phyloP scores from a whole-genome alignment of 352 stramenopile genomes.

The Phytophthora crassamura region DNA sequence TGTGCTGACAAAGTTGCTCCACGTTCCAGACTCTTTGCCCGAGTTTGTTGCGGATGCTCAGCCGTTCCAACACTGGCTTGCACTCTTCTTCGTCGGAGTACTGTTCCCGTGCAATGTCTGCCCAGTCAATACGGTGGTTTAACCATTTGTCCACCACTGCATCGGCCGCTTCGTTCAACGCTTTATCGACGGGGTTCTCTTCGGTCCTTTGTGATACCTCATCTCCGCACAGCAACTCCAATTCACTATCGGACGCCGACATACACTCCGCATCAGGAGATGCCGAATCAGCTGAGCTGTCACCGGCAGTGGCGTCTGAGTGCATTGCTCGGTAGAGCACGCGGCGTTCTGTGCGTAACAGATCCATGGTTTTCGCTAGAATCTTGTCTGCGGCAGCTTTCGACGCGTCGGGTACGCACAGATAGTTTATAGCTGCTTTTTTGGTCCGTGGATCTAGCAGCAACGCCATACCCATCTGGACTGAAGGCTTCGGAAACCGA shows the following conservation, averaged over 20 bases:
- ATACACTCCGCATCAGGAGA: not conserved
- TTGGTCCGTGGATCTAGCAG: not conserved
- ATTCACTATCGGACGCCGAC: not conserved
- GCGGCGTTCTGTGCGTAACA: not conserved
- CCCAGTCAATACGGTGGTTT: not conserved
- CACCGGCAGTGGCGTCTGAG: too few species aligned
- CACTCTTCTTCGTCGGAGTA: not conserved
- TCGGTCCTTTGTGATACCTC: not conserved
- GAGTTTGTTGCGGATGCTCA: not conserved
- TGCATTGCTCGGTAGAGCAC: not conserved
- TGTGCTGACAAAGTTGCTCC: conserved; percentile 9
- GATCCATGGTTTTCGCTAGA: not conserved
- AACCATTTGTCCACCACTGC: not conserved
- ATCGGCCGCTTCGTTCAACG: not conserved
- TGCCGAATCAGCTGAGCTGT: not conserved
- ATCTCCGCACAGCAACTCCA: not conserved
- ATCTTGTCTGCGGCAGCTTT: not conserved
- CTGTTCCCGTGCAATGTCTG: not conserved
- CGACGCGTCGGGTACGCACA: not conserved
- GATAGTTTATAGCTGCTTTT: not conserved
- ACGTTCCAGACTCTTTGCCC: not conserved
- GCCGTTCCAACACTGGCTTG: not conserved
- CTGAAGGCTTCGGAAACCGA: not conserved
- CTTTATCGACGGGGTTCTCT: not conserved
- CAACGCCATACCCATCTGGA: not conserved